Percentiles rank a stretch among this genome's conserved stretches.
Evolutionary conservation across 2,329 filamentous ascomycete species (phyloP).

Genomic region (Fusarium secorum): DNA sequence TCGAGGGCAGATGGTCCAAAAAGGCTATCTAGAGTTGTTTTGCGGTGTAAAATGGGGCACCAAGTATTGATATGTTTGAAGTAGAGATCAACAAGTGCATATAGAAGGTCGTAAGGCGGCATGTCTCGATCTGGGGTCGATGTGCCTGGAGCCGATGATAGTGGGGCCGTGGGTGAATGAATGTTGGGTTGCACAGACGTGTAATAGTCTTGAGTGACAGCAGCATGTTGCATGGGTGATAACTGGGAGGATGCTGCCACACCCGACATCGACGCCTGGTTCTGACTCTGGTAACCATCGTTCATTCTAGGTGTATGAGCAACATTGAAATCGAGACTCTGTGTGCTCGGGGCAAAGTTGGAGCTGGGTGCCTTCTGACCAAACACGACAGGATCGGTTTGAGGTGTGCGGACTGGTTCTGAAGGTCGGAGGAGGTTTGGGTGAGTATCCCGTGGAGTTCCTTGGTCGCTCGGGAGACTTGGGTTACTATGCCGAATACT

Average conservation of each 20-base stretch:
- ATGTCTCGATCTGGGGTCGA: slow-evolving; percentile 66
- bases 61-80: slow-evolving; percentile 84
- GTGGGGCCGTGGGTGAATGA: slow-evolving; percentile 65
- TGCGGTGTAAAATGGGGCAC: slow-evolving; percentile 90
- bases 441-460: slow-evolving; percentile 60
- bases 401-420: slow-evolving; percentile 60
- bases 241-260: slow-evolving; percentile 51
- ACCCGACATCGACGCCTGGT: slow-evolving; percentile 52
- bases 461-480: slow-evolving; percentile 63
- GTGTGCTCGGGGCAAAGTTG: slow-evolving; percentile 53
- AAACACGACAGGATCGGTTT: slow-evolving; percentile 67
- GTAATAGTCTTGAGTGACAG: slow-evolving; percentile 61
- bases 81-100: slow-evolving; percentile 76
- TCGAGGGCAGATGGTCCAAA: slow-evolving; percentile 81
- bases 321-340: slow-evolving; percentile 60
- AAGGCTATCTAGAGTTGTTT: slow-evolving; percentile 80
- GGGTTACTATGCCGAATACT: slow-evolving; percentile 60
- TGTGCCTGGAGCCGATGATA: slow-evolving; percentile 52
- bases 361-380: slow-evolving; percentile 64
- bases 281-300: slow-evolving; percentile 58
- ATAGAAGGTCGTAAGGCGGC: slow-evolving; percentile 77
- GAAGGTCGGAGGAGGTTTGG: slow-evolving; percentile 57
- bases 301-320: slow-evolving; percentile 56
- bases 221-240: slow-evolving; percentile 49
- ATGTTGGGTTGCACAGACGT: slow-evolving; percentile 54